Base-by-base conservation (phyloP, 129 eudicot genomes). In the Centella asiatica region DNA sequence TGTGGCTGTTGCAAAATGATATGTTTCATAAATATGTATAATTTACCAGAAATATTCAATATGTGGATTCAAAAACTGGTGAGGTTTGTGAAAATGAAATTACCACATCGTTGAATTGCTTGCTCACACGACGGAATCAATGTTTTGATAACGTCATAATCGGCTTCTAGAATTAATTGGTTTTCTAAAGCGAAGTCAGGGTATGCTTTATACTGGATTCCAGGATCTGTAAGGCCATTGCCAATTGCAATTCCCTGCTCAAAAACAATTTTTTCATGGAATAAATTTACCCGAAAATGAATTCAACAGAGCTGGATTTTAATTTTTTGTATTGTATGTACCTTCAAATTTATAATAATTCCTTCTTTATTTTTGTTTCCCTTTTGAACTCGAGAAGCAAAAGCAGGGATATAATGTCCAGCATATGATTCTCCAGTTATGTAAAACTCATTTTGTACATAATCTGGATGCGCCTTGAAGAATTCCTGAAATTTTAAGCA, bases 391-490 rank as follows among this genome's bases (percentile, higher is more conserved):
- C 97, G 81, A 36, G 82, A 22, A 65, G 95, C 90, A 59, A 89
- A 78, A 57, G 97, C 97, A 50, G 97, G 95, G 55, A 89, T 89
- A 57, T 89, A 89, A 39, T 85, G 97, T 52, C 90, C 97, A 57
- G 90, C 95, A 57, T 82, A 89, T 37, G 90, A 89, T 80, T 89
- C 97, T 71, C 97, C 97, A 37, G 95, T 89, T 60, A 85, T 85
- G 69, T 70, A 89, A 22, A 89, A 80, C 22, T 85, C 84, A 60
- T 82, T 89, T 22, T 73, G 71, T 36, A 51, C 73, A 64, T 62
- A 83, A n/a, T 89, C 74, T 32, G 95, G 97, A 62, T 85, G 97
- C 42, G 57, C 72, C 39, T 53, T 52, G 46, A 89, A 89, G 37
- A 89, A 89, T 27, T 71, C 90, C 95, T 89, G 78, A 48, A 17